Evolutionary conservation across 345 rosid species (phyloP).

Genomic region (Hibiscus trionum): DNA sequence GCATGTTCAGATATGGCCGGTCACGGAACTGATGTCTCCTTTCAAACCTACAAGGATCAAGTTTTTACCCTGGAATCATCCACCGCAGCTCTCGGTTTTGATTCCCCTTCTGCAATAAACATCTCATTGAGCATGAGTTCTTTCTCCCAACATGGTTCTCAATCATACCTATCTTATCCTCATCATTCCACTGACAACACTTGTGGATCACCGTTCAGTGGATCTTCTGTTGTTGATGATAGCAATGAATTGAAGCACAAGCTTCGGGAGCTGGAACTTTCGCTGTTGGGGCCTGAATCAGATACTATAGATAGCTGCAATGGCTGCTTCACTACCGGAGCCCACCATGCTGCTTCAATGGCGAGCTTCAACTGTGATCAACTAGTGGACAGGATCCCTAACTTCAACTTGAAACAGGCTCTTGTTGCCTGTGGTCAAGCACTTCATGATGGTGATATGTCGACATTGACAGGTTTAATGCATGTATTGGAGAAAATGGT

Average conservation of each 20-base stretch:
- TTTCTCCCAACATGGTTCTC: conserved; percentile 79
- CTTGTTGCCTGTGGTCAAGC: conserved; percentile 64
- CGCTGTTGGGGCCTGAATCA: conserved; percentile 60
- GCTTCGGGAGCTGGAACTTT: conserved; percentile 59
- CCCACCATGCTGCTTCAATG: conserved; percentile 27
- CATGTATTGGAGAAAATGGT: conserved; percentile 76
- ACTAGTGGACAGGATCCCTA: conserved; percentile 47
- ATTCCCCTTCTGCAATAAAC: conserved; percentile 66
- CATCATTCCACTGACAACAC: conserved; percentile 59
- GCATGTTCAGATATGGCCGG: conserved; percentile 39
- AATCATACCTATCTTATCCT: too few species aligned
- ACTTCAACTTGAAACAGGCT: conserved; percentile 48
- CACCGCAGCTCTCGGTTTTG: conserved; percentile 38
- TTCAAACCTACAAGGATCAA: conserved; percentile 43
- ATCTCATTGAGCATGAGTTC: conserved; percentile 60
- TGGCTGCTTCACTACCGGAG: conserved; percentile 39
- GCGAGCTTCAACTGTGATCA: conserved; percentile 41
- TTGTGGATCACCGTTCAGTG: conserved; percentile 71
- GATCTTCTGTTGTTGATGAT: conserved; percentile 52
- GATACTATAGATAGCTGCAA: conserved; percentile 35
- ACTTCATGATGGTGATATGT: conserved; percentile 36
- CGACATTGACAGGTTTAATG: conserved; percentile 49
- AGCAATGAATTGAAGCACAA: conserved; percentile 45
- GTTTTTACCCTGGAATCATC: conserved; percentile 84
- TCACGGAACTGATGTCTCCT: conserved; percentile 42